Base-by-base conservation (phyloP, 2,329 filamentous ascomycete species). In the Neofusicoccum kwambonambiense region DNA sequence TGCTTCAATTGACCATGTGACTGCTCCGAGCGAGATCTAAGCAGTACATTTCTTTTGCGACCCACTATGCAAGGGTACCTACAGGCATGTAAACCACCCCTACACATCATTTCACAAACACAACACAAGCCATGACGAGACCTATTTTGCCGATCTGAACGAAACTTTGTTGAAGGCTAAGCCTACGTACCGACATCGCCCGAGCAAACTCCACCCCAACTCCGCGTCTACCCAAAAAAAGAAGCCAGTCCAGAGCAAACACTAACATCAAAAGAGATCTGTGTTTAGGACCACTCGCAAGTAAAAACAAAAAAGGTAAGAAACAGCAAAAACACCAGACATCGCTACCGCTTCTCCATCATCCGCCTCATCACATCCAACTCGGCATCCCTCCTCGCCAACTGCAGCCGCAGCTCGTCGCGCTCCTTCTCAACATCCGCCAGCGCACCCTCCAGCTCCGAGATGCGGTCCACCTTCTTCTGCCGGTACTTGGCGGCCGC, bases 401-500 rank as follows among this genome's bases (percentile, higher is more conserved):
- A 82, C 66, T 84, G 82, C 62, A 90, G 77, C 63, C 83, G 84
- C 69, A 90, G 74, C 15, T 86, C 86, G 70, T 91, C 88, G 17
- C 87, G 78, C 71, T 91, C 89, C 54, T 81, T 75, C 65, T 84
- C 84, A 71, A 88, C 83, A 49, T 84, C 81, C 52, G 82, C 83
- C 47, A 91, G 77, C 19, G 85, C 83, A 8, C 78, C 75, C 74
- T 91, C 88, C 37, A 91, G 81, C 67, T 86, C 84, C 31, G 77
- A 78, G 74, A 90, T 85, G 67, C 87, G 86, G 70, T 91, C 88
- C 39, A 90, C 82, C 51, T 88, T 86, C 74, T 89, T 89, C 74
- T 91, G 88, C 31, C 89, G 86, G 73, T 90, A 91, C 67, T 89
- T 87, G 67, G 87, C 84, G 35, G 89, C 89, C n/a, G 89, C 89